A percentile compares a stretch with the other conserved stretches of the same genome.
These are phyloP conservation scores for Penicillium crystallinum DNA, from an alignment of 495 filamentous ascomycete genomes.

Conservation along the genomic window DNA sequence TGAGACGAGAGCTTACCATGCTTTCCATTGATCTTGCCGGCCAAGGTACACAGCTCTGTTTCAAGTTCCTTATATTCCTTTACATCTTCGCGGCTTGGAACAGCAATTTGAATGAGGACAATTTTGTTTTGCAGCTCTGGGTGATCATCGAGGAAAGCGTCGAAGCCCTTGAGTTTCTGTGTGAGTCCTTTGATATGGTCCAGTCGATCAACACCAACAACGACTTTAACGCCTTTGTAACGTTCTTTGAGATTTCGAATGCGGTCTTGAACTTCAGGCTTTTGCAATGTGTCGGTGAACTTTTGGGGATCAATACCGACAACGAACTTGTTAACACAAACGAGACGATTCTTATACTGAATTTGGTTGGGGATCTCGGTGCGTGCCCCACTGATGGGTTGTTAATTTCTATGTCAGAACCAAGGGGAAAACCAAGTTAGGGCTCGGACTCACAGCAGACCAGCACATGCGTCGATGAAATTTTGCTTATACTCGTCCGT, in stretches of 20 bases:
- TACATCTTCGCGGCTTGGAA: constrained; percentile 87
- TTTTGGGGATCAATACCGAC: constrained; percentile 93
- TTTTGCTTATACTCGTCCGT: constrained; percentile 92
- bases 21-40: constrained; percentile 86
- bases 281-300: constrained; percentile 70
- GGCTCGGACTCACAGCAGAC: constrained; percentile 61
- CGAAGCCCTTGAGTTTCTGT: constrained; percentile 87
- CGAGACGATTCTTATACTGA: constrained; percentile 65
- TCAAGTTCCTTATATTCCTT: constrained; percentile 94
- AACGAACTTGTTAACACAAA: constrained; percentile 77
- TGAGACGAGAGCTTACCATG: constrained; percentile 14
- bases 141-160: constrained; percentile 85
- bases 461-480: constrained; percentile 78
- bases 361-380: constrained; percentile 58
- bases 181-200: constrained; percentile 98
- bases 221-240: constrained; percentile 83
- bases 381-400: constrained; percentile 13
- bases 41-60: constrained; percentile 82
- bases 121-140: constrained; percentile 90
- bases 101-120: constrained; percentile 87
- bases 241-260: constrained; percentile 71
- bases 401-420: not conserved
- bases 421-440: constrained; percentile 47
- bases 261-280: constrained; percentile 68
- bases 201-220: constrained; percentile 87